These are phyloP conservation scores for Melaleuca quinquenervia DNA, from an alignment of 345 rosid genomes.

Conservation along the genomic window DNA sequence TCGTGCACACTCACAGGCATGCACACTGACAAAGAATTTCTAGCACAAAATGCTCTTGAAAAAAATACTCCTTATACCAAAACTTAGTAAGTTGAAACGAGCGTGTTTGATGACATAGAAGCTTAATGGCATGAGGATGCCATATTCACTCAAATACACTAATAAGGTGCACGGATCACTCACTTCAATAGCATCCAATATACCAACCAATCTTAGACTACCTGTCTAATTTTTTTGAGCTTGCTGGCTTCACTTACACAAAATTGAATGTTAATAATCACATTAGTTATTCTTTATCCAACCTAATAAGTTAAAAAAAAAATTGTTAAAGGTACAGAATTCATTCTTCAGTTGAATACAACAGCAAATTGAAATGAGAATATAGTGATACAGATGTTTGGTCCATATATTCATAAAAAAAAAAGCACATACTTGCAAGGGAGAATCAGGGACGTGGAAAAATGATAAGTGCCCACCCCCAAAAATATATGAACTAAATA, in stretches of 20 bases:
- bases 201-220: background rate
- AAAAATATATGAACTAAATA: background rate
- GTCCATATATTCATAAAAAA: background rate
- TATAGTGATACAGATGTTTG: background rate
- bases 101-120: background rate
- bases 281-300: background rate
- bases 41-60: background rate
- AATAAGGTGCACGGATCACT: background rate
- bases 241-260: background rate
- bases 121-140: background rate
- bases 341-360: background rate
- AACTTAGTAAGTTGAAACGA: too few species aligned
- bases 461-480: background rate
- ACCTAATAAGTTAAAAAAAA: background rate
- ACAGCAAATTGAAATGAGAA: background rate
- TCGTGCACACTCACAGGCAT: rapidly evolving
- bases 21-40: too few species aligned
- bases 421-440: background rate
- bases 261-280: background rate
- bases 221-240: background rate
- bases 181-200: background rate
- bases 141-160: background rate
- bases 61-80: too few species aligned
- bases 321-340: background rate
- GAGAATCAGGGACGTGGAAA: background rate